Evolutionary conservation across 2,329 filamentous ascomycete species (phyloP).

Genomic region (Septoria linicola): DNA sequence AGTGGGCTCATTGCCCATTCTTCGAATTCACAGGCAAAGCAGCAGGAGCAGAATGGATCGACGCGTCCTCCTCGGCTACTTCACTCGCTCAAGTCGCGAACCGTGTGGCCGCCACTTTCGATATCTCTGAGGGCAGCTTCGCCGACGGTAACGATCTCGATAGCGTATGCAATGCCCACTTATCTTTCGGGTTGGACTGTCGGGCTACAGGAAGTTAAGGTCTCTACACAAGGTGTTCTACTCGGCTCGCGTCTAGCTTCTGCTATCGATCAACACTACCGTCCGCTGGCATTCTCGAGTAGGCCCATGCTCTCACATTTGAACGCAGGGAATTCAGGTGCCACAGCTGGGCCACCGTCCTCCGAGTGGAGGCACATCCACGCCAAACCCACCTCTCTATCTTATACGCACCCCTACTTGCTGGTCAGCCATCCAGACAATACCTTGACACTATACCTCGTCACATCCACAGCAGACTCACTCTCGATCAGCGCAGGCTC

Average conservation of each 20-base stretch:
- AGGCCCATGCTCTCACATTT: constrained; percentile 34
- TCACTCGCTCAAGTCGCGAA: constrained; percentile 77
- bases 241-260: constrained; percentile 52
- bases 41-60: neutral
- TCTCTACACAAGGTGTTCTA: constrained; percentile 53
- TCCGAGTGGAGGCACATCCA: constrained; percentile 36
- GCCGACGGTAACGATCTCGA: constrained; percentile 69
- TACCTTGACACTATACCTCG: constrained; percentile 77
- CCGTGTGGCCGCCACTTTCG: constrained; percentile 72
- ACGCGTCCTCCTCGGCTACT: constrained; percentile 58
- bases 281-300: constrained; percentile 39
- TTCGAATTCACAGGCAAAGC: neutral
- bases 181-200: constrained; percentile 80
- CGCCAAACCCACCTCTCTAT: constrained; percentile 50
- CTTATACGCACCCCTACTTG: constrained; percentile 75
- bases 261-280: constrained; percentile 51
- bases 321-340: constrained; percentile 16
- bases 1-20: neutral
- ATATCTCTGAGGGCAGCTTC: constrained; percentile 73
- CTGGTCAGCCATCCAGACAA: constrained; percentile 83
- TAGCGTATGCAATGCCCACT: constrained; percentile 81
- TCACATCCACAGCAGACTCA: constrained; percentile 65
- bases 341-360: constrained; percentile 13
- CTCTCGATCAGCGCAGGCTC: constrained; percentile 71
- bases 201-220: constrained; percentile 83